These are phyloP conservation scores for Litsea cubeba DNA, from an alignment of 164 flowering plant species.

Conservation along the genomic window DNA sequence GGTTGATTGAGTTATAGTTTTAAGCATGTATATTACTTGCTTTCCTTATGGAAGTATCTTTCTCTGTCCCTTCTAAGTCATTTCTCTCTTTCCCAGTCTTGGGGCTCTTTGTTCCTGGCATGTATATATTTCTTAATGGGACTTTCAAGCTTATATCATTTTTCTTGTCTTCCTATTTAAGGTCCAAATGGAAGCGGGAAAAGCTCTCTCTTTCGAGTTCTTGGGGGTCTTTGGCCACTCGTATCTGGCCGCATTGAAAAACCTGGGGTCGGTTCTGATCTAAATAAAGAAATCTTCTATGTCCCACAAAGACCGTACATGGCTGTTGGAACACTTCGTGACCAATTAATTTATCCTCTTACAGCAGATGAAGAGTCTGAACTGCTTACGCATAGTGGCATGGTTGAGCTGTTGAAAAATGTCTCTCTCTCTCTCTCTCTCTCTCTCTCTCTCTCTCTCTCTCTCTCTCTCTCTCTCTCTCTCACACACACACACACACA, in stretches of 20 bases:
- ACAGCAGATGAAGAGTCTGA: constrained; percentile 67
- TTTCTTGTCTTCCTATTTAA: constrained; percentile 17
- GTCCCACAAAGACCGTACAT: constrained; percentile 99
- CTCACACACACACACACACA: no score
- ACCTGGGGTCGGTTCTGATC: constrained; percentile 98
- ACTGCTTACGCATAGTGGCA: constrained; percentile 67
- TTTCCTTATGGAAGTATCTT: no score
- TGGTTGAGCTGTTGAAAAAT: constrained; percentile 91
- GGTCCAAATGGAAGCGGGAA: constrained; percentile 99
- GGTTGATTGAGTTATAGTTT: no score
- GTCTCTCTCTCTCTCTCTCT: constrained; percentile 32
- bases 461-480: no score
- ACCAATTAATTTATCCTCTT: constrained; percentile 97
- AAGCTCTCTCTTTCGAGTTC: constrained; percentile 96
- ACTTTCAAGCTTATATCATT: not conserved
- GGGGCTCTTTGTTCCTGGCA: not conserved
- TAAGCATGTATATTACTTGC: no score
- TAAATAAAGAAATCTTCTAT: constrained; percentile 95
- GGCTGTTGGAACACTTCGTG: constrained; percentile 97
- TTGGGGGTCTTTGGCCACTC: constrained; percentile 99
- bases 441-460: not conserved
- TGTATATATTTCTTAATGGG: not conserved
- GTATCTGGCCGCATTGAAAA: constrained; percentile 92
- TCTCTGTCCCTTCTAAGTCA: no score
- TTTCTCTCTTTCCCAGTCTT: not conserved